Evolutionary conservation across 306 rosid species (phyloP).

Genomic region (Cicer cuneatum): DNA sequence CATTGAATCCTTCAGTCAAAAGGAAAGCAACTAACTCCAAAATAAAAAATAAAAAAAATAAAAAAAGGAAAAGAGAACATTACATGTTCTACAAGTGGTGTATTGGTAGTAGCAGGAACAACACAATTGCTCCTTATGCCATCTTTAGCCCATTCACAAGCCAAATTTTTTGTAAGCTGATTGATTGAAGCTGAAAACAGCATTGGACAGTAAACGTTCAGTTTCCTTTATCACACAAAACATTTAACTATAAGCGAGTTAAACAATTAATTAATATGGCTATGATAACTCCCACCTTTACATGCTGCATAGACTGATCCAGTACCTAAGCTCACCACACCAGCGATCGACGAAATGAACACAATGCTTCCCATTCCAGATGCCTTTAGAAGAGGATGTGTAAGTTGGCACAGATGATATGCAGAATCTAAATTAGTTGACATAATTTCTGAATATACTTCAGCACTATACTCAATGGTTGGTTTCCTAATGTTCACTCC

Average conservation of each 20-base stretch:
- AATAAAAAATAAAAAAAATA: neutral
- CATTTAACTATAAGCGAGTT: slow-evolving; percentile 24
- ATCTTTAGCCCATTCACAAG: slow-evolving; percentile 96
- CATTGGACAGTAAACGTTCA: slow-evolving; percentile 24
- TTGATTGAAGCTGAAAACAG: slow-evolving; percentile 77
- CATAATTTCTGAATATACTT: slow-evolving; percentile 60
- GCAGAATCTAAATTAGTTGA: slow-evolving; percentile 72
- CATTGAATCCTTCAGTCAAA: neutral
- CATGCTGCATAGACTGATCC: slow-evolving; percentile 78
- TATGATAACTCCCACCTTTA: slow-evolving; percentile 63
- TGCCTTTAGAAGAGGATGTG: slow-evolving; percentile 78
- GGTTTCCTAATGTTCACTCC: slow-evolving; percentile 86
- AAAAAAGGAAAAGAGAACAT: slow-evolving; percentile 39
- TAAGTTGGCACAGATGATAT: slow-evolving; percentile 72
- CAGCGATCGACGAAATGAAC: slow-evolving; percentile 80
- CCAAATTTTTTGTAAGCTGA: slow-evolving; percentile 78
- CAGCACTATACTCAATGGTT: slow-evolving; percentile 66
- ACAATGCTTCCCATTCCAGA: slow-evolving; percentile 85
- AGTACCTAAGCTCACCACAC: slow-evolving; percentile 53
- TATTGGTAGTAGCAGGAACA: slow-evolving; percentile 77
- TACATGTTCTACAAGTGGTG: slow-evolving; percentile 73
- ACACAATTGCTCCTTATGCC: slow-evolving; percentile 81
- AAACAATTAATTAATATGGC: slow-evolving; percentile 5
- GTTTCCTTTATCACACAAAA: slow-evolving; percentile 19
- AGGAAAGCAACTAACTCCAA: slow-evolving; percentile 33